phyloP scores from a whole-genome alignment of 2,329 filamentous ascomycete genomes.

The Fusarium compactum region DNA sequence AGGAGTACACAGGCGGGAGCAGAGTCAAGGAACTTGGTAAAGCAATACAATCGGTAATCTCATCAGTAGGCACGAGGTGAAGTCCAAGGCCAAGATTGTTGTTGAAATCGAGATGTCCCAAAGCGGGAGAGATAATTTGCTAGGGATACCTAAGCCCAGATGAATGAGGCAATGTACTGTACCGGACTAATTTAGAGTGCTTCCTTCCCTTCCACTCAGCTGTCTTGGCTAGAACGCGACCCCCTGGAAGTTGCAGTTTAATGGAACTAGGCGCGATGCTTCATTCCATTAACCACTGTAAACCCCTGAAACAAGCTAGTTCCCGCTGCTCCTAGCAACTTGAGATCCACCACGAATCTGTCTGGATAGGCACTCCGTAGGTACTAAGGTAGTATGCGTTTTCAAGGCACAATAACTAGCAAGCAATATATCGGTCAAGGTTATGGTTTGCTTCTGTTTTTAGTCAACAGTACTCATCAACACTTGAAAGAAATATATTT shows the following conservation, averaged over 20 bases:
- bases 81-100: conserved; percentile 18
- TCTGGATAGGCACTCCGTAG: neutral
- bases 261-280: conserved; percentile 27
- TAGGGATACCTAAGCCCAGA: neutral
- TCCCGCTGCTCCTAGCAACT: conserved; percentile 41
- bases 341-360: conserved; percentile 23
- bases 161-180: conserved; percentile 6
- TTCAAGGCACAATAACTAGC: neutral
- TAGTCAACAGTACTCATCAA: neutral
- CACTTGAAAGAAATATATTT: neutral
- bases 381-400: too few species aligned
- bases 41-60: conserved; percentile 8
- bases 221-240: conserved; percentile 22
- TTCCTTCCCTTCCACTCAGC: conserved; percentile 1
- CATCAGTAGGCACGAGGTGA: conserved; percentile 11
- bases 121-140: conserved; percentile 37
- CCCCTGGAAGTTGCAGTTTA: conserved; percentile 19
- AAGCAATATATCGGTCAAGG: neutral
- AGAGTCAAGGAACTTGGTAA: conserved; percentile 5
- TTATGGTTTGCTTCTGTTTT: neutral
- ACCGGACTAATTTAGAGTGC: conserved; percentile 5
- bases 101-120: conserved; percentile 23
- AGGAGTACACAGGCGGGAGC: neutral
- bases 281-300: conserved; percentile 19
- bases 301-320: conserved; percentile 30